phyloP scores from a whole-genome alignment of 2,329 filamentous ascomycete species.

The Paecilomyces sp. region DNA sequence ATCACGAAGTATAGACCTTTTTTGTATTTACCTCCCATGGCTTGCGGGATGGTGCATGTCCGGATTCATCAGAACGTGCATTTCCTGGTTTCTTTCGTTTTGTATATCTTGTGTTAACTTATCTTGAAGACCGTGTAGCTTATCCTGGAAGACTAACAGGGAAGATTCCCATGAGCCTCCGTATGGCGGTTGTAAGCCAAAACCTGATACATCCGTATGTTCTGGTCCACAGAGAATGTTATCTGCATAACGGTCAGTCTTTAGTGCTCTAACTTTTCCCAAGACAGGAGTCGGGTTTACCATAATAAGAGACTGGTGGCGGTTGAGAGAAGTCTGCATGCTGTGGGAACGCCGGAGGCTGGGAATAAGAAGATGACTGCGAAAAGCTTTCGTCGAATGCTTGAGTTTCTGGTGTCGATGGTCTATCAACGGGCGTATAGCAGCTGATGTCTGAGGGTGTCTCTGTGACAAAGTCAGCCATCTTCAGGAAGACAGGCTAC shows the following conservation, averaged over 20 bases:
- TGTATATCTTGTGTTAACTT: background rate
- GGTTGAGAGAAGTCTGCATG: background rate
- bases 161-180: background rate
- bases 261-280: background rate
- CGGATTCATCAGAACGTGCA: background rate
- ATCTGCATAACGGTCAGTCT: background rate
- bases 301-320: background rate
- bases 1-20: background rate
- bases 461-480: conserved; percentile 10
- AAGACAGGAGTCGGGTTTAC: background rate
- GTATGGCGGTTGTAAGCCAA: background rate
- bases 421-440: conserved; percentile 19
- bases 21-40: background rate
- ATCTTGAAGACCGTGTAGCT: background rate
- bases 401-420: background rate
- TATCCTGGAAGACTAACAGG: background rate
- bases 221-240: background rate
- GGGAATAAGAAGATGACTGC: background rate
- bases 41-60: background rate
- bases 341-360: background rate
- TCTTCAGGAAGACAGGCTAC: too few species aligned
- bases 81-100: background rate
- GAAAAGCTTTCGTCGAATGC: background rate
- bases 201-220: background rate
- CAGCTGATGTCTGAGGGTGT: conserved; percentile 33